phyloP scores from a whole-genome alignment of 2,329 filamentous ascomycete species.

The Colletotrichum limetticola region DNA sequence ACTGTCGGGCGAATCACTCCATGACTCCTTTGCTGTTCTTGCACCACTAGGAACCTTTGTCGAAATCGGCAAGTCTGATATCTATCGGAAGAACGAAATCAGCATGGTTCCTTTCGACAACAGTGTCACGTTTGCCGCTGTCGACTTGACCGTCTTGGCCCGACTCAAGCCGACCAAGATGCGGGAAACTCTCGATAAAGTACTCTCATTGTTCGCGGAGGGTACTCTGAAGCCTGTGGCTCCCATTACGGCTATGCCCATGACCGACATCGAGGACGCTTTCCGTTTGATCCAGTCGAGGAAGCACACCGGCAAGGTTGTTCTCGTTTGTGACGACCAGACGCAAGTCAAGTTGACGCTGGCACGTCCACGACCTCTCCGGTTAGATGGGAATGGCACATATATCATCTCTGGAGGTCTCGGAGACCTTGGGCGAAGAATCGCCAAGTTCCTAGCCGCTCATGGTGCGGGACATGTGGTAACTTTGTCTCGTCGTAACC shows the following conservation, averaged over 20 bases:
- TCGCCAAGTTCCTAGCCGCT: constrained; percentile 40
- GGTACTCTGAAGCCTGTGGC: constrained; percentile 43
- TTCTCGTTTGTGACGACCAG: constrained; percentile 44
- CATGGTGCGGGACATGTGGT: constrained; percentile 45
- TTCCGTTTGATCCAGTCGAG: constrained; percentile 37
- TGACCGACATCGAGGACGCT: constrained; percentile 47
- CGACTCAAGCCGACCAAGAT: constrained; percentile 27
- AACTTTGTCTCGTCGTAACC: constrained; percentile 42
- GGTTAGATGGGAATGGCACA: constrained; percentile 37
- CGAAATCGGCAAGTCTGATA: constrained; percentile 54
- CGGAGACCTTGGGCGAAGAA: constrained; percentile 43
- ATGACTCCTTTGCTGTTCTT: constrained; percentile 55
- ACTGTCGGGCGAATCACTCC: constrained; percentile 52
- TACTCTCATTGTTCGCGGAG: constrained; percentile 32
- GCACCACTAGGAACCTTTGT: constrained; percentile 56
- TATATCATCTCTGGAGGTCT: constrained; percentile 48
- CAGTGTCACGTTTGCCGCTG: constrained; percentile 57
- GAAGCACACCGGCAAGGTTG: constrained; percentile 50
- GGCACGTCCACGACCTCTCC: constrained; percentile 15
- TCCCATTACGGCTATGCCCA: constrained; percentile 47
- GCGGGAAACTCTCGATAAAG: constrained; percentile 35
- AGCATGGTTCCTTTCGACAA: constrained; percentile 58
- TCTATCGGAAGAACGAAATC: constrained; percentile 51
- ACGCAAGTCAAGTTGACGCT: constrained; percentile 35
- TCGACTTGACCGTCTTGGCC: constrained; percentile 48